Evolutionary conservation across 2,329 filamentous ascomycete genomes (phyloP).

Genomic region (Aspergillus udagawae): DNA sequence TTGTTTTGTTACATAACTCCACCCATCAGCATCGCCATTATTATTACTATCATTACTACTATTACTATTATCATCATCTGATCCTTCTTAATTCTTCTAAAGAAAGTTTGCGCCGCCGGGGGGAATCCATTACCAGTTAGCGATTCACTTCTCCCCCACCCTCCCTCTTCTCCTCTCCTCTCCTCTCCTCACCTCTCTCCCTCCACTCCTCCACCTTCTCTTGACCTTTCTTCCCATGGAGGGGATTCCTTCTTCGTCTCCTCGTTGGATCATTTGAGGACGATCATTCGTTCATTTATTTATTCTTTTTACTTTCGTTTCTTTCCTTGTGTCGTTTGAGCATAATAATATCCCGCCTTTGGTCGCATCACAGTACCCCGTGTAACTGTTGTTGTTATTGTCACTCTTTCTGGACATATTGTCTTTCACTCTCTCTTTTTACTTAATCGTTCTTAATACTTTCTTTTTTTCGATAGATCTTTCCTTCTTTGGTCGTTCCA

Average conservation of each 20-base stretch:
- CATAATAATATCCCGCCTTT: neutral
- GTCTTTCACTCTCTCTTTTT: conserved; percentile 3
- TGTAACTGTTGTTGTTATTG: conserved; percentile 4
- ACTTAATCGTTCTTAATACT: conserved; percentile 4
- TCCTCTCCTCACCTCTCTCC: neutral
- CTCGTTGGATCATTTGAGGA: conserved; percentile 16
- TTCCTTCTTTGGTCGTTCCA: neutral
- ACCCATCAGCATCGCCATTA: neutral
- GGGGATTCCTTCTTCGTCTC: conserved; percentile 13
- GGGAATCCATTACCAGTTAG: conserved; percentile 3
- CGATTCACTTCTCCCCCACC: conserved; percentile 3
- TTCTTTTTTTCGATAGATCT: neutral
- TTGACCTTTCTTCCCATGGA: conserved; percentile 16
- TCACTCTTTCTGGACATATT: conserved; percentile 2
- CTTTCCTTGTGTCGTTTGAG: conserved; percentile 13
- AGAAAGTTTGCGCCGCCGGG: conserved; percentile 2
- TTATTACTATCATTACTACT: neutral
- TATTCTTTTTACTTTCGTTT: conserved; percentile 6
- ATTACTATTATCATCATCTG: neutral
- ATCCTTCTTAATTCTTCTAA: conserved; percentile 1
- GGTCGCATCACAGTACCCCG: neutral
- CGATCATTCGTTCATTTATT: conserved; percentile 9
- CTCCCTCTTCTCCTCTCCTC: conserved; percentile 2
- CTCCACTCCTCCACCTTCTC: conserved; percentile 8
- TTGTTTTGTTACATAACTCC: neutral